Conservation (phyloP, 345 rosid species). For the Eucalyptus virginea region DNA sequence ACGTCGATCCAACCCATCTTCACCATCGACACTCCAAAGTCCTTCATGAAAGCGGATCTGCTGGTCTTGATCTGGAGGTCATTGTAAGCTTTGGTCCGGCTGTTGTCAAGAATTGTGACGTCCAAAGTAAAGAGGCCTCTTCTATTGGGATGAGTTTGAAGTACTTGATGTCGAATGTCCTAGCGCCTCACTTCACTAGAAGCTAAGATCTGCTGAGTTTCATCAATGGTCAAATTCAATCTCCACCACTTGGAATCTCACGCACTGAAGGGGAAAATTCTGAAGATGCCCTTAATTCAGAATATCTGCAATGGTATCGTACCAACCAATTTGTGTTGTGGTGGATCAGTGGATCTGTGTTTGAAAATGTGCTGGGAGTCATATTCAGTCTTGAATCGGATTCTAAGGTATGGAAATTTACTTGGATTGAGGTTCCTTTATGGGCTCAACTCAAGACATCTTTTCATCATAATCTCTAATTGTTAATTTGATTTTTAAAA, state of each 20-base stretch:
- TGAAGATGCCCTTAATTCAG: too few species aligned
- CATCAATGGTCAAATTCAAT: too few species aligned
- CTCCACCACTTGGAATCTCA: too few species aligned
- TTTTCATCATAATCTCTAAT: not conserved
- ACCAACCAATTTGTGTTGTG: too few species aligned
- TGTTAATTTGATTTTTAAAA: not conserved
- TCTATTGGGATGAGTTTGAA: slow-evolving; percentile 34
- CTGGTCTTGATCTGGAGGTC: not conserved
- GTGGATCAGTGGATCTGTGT: too few species aligned
- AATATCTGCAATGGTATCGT: too few species aligned
- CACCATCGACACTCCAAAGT: slow-evolving; percentile 57
- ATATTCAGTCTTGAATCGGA: too few species aligned
- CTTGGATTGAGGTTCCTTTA: not conserved
- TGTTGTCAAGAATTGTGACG: slow-evolving; percentile 39
- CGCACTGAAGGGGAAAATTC: too few species aligned
- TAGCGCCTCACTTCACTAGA: not conserved
- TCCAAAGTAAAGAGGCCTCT: slow-evolving; percentile 58
- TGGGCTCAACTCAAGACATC: not conserved
- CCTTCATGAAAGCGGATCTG: slow-evolving; percentile 28
- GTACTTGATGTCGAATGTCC: slow-evolving; percentile 42
- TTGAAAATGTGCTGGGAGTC: too few species aligned
- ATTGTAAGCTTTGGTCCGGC: slow-evolving; percentile 31
- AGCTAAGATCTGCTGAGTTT: too few species aligned
- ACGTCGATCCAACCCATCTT: slow-evolving; percentile 59
- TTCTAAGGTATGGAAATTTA: too few species aligned